Conservation (phyloP, 2,329 filamentous ascomycete genomes). For the Ceratocystiopsis minuta region DNA sequence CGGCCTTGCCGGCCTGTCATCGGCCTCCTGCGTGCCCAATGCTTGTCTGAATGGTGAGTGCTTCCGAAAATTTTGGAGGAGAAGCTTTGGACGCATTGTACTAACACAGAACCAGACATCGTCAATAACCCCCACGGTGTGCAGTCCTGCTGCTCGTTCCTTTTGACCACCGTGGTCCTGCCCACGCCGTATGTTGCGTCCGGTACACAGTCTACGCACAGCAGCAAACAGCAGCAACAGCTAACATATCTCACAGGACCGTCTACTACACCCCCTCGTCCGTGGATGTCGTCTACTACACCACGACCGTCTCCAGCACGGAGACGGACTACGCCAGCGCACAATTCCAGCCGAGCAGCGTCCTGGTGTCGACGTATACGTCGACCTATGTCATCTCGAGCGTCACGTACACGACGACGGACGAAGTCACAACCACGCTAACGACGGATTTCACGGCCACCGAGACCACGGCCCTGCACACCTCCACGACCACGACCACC, state of each 20-base stretch:
- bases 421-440: background rate
- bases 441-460: background rate
- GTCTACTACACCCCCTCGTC: background rate
- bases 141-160: slow-evolving; percentile 1
- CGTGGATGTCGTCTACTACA: background rate
- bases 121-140: background rate
- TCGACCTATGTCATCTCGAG: slow-evolving; percentile 1
- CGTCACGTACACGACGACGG: slow-evolving; percentile 1
- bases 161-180: background rate
- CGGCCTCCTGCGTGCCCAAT: slow-evolving; percentile 1
- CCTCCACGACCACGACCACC: background rate
- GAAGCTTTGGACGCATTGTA: no score
- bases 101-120: background rate
- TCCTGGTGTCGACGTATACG: slow-evolving; percentile 2
- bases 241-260: background rate
- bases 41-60: background rate
- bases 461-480: background rate
- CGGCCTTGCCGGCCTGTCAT: background rate
- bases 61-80: background rate
- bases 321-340: background rate
- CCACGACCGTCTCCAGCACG: slow-evolving; percentile 1
- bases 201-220: no score
- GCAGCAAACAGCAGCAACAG: no score
- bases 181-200: background rate
- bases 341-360: slow-evolving; percentile 2